A percentile compares a stretch with the other conserved stretches of the same genome.
Evolutionary conservation across 768 basidiomycete genomes (phyloP).

Genomic region (Hygrocybe punicea): DNA sequence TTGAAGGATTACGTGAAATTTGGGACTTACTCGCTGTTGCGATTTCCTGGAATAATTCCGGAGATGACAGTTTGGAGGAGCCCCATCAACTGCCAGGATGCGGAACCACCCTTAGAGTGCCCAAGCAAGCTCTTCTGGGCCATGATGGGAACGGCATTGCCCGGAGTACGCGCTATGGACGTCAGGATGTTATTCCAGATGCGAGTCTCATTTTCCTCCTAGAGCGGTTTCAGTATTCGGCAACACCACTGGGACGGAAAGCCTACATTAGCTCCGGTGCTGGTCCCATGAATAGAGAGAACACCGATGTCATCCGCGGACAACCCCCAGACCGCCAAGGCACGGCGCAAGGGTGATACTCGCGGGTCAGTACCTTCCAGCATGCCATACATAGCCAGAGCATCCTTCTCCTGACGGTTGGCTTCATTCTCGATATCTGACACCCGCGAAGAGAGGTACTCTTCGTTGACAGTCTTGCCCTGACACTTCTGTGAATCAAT

Average conservation of each 20-base stretch:
- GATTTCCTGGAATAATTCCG: conserved; percentile 91
- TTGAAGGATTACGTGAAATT: background rate
- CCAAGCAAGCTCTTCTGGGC: conserved; percentile 97
- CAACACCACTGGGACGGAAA: background rate
- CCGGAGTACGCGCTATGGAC: conserved; percentile 82
- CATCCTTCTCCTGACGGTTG: conserved; percentile 86
- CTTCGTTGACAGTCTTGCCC: conserved; percentile 52
- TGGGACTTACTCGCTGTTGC: conserved; percentile 85
- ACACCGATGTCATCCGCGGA: conserved; percentile 90
- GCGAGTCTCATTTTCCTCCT: conserved; percentile 96
- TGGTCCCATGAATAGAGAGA: conserved; percentile 85
- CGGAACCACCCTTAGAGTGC: conserved; percentile 98
- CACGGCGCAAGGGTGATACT: conserved; percentile 88
- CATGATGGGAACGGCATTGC: conserved; percentile 96
- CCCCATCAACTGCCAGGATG: conserved; percentile 95
- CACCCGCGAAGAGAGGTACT: conserved; percentile 72
- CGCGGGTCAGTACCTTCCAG: conserved; percentile 81
- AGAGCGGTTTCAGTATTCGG: conserved; percentile 11
- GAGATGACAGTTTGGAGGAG: conserved; percentile 79
- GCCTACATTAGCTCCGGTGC: conserved; percentile 72
- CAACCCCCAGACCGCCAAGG: conserved; percentile 95
- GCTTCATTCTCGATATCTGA: conserved; percentile 90
- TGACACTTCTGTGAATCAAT: conserved; percentile 55
- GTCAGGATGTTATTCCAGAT: conserved; percentile 96
- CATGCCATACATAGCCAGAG: conserved; percentile 93